A percentile compares a stretch with the other conserved stretches of the same genome.
Evolutionary conservation across 208 protist genomes (phyloP).

Genomic region (Leishmania turanica): DNA sequence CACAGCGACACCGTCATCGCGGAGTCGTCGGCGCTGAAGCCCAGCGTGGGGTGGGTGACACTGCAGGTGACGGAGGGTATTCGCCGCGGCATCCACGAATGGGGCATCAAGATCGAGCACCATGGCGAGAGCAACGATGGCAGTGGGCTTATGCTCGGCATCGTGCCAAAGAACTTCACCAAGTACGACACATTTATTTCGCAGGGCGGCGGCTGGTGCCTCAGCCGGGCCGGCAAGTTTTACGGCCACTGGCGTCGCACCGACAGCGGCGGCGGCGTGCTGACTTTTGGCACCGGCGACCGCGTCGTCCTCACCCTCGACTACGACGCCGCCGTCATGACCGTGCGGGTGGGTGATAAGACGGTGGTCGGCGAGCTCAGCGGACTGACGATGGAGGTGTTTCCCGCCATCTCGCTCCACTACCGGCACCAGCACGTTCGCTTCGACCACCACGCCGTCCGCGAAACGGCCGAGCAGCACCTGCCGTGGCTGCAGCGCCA

Average conservation of each 20-base stretch:
- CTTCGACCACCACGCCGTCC: conserved; percentile 86
- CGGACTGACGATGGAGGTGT: conserved; percentile 88
- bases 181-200: conserved; percentile 95
- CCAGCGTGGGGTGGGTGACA: conserved; percentile 92
- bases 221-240: conserved; percentile 93
- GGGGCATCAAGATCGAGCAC: conserved; percentile 91
- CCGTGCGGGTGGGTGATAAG: conserved; percentile 85
- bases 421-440: conserved; percentile 93
- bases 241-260: conserved; percentile 92
- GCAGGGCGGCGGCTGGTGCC: conserved; percentile 92
- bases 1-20: conserved; percentile 90
- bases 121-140: conserved; percentile 93
- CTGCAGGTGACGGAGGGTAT: conserved; percentile 91
- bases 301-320: conserved; percentile 88
- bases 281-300: conserved; percentile 90
- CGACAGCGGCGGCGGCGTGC: conserved; percentile 45
- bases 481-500: conserved; percentile 73
- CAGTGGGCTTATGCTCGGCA: conserved; percentile 93
- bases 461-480: conserved; percentile 56
- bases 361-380: conserved; percentile 86
- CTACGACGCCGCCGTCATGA: conserved; percentile 87
- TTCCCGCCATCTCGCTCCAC: conserved; percentile 91
- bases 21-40: conserved; percentile 89
- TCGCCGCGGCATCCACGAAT: conserved; percentile 88
- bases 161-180: conserved; percentile 87